A percentile compares a stretch with the other conserved stretches of the same genome.
Evolutionary conservation across 2,329 filamentous ascomycete genomes (phyloP).

Genomic region (Fusarium keratoplasticum): DNA sequence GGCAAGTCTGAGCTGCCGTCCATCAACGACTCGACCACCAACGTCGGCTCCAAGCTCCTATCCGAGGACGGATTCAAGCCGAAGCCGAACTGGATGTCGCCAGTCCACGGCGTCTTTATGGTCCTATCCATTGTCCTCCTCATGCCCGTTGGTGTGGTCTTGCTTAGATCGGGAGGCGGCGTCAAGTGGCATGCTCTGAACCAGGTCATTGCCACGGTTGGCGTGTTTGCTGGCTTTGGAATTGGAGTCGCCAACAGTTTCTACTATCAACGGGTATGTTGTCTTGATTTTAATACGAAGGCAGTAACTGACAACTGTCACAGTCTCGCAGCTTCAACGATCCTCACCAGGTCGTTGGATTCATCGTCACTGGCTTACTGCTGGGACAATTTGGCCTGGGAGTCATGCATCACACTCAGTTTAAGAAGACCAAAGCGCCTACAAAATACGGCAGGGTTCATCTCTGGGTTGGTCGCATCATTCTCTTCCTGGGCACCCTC

Average conservation of each 20-base stretch:
- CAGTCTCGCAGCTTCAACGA: conserved; percentile 65
- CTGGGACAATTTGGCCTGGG: conserved; percentile 66
- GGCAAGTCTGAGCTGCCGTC: conserved; percentile 57
- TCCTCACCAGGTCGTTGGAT: conserved; percentile 69
- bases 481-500: conserved; percentile 64
- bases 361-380: conserved; percentile 63
- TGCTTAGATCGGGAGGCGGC: conserved; percentile 63
- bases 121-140: conserved; percentile 65
- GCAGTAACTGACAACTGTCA: conserved; percentile 15
- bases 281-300: too few relatives aligned
- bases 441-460: conserved; percentile 66
- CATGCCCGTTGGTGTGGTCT: conserved; percentile 66
- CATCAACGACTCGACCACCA: conserved; percentile 48
- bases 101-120: conserved; percentile 65
- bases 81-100: conserved; percentile 56
- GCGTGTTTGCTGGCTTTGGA: conserved; percentile 62
- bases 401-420: conserved; percentile 66
- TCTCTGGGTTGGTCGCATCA: conserved; percentile 66
- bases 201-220: conserved; percentile 61
- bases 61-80: conserved; percentile 45
- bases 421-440: conserved; percentile 60
- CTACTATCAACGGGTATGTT: conserved; percentile 65
- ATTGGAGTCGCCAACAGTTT: conserved; percentile 65
- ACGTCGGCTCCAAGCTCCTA: conserved; percentile 51
- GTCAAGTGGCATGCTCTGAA: conserved; percentile 66